Evolutionary conservation across 129 eudicot genomes (phyloP), one percentile per base, ranked within the genome.

Genomic region (Heracleum sosnowskyi): DNA sequence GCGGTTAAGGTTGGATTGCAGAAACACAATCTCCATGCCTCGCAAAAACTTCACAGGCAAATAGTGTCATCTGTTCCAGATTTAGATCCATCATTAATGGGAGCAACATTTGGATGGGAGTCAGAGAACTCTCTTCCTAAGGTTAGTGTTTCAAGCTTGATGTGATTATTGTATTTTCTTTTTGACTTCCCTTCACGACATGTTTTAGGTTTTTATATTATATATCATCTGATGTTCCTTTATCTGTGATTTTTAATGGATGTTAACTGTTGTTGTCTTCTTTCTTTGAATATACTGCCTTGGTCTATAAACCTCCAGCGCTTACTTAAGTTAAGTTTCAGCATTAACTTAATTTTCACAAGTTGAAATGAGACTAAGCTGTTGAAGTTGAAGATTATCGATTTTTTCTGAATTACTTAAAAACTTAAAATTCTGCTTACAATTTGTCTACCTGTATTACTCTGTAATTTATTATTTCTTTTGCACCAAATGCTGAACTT

Each of bases 41-140:
- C 98, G 1, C 92, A 79, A 74, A 89, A 83, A 13, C 89, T 95
- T 0, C 88, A 86, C 40, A 51, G 85, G 53, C 89, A 90, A 26
- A 81, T 95, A 73, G 76, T 4, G 36, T 49, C 64, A 2, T 37
- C 89, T 31, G 86, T 95, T 24, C 2, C 35, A 16, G 34, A 78
- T 2, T 82, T 87, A 75, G 77, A 92, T 34, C 77, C 77, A 24
- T 78, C 55, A 55, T 24, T 81, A 2, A 33, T 53, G 75, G 78
- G 29, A 46, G 45, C 89, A 74, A 86, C 97, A 22, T 91, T 85
- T 76, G 98, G 96, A 45, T 91, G 93, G 93, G 97, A 91, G 60
- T 79, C 89, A 0, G 96, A 93, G 63, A 78, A 75, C n/a, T 71
- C 66, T 20, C 86, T 88, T 55, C 98, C 98, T 0, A 90, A 94